Evolutionary conservation across 2,329 filamentous ascomycete species (phyloP).

Genomic region (Apiospora sp.): DNA sequence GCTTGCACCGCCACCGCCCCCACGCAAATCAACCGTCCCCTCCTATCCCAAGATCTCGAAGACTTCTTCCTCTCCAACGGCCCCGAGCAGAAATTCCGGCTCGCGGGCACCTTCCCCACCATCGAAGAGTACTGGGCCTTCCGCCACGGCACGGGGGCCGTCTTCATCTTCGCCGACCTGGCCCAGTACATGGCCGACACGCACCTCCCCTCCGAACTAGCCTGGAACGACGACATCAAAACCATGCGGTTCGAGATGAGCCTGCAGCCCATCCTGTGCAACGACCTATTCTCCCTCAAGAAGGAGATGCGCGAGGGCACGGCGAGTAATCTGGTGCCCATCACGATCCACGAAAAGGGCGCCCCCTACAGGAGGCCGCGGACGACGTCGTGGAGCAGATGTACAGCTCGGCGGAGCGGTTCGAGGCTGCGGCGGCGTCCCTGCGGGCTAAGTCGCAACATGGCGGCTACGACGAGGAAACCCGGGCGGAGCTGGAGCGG

Average conservation of each 20-base stretch:
- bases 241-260: slow-evolving; percentile 32
- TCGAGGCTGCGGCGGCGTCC: slow-evolving; percentile 29
- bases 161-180: slow-evolving; percentile 30
- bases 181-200: slow-evolving; percentile 33
- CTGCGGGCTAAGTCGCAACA: slow-evolving; percentile 29
- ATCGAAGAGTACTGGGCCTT: slow-evolving; percentile 34
- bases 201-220: slow-evolving; percentile 29
- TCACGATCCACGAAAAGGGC: slow-evolving; percentile 29
- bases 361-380: slow-evolving; percentile 27
- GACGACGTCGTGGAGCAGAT: slow-evolving; percentile 31
- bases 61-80: slow-evolving; percentile 34
- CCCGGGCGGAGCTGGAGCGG: slow-evolving; percentile 25
- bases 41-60: slow-evolving; percentile 29
- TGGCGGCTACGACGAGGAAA: slow-evolving; percentile 23
- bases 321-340: slow-evolving; percentile 31
- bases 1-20: slow-evolving; percentile 25
- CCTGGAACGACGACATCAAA: slow-evolving; percentile 31
- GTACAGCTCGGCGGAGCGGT: slow-evolving; percentile 31
- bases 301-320: slow-evolving; percentile 34
- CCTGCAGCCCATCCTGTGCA: slow-evolving; percentile 32
- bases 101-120: slow-evolving; percentile 30
- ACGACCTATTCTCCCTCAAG: slow-evolving; percentile 33
- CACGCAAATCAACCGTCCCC: slow-evolving; percentile 28
- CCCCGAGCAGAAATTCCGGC: slow-evolving; percentile 32
- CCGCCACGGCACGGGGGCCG: slow-evolving; percentile 33